A percentile compares a stretch with the other conserved stretches of the same genome.
Evolutionary conservation across 2,329 filamentous ascomycete genomes (phyloP).

Genomic region (Rhynchosporium agropyri): DNA sequence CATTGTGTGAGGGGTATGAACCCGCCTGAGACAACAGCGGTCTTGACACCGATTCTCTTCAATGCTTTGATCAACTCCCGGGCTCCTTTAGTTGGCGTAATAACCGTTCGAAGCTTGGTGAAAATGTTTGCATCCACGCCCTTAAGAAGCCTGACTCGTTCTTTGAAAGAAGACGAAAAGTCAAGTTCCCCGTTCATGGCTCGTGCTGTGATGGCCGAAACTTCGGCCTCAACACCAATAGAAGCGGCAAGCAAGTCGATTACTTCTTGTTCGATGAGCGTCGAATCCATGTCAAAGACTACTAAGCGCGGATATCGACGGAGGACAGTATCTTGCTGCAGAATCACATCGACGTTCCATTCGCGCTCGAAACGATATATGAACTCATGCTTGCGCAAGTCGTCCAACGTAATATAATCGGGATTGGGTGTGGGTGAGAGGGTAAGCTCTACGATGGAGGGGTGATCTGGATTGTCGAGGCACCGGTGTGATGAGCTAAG

Average conservation of each 20-base stretch:
- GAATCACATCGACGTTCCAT: conserved; percentile 83
- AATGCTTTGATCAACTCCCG: conserved; percentile 72
- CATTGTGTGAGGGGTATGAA: conserved; percentile 88
- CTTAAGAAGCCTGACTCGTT: conserved; percentile 77
- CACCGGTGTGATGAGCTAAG: conserved; percentile 65
- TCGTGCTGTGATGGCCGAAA: conserved; percentile 86
- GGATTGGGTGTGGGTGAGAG: conserved; percentile 62
- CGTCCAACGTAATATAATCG: conserved; percentile 66
- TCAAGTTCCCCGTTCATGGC: conserved; percentile 97
- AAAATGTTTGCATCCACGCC: conserved; percentile 81
- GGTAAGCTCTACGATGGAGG: conserved; percentile 67
- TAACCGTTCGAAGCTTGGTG: conserved; percentile 70
- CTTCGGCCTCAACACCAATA: conserved; percentile 78
- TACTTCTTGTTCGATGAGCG: conserved; percentile 94
- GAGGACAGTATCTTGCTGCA: conserved; percentile 75
- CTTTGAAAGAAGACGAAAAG: conserved; percentile 81
- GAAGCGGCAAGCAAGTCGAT: conserved; percentile 92
- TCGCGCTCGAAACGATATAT: conserved; percentile 84
- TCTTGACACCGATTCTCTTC: conserved; percentile 79
- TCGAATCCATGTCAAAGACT: conserved; percentile 99
- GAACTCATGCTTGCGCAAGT: conserved; percentile 77
- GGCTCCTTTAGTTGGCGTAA: conserved; percentile 83
- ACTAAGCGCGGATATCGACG: conserved; percentile 81
- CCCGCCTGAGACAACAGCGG: conserved; percentile 88
- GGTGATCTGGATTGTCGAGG: conserved; percentile 61